phyloP scores from a whole-genome alignment of 164 flowering plant species.

The Amborella trichopoda region DNA sequence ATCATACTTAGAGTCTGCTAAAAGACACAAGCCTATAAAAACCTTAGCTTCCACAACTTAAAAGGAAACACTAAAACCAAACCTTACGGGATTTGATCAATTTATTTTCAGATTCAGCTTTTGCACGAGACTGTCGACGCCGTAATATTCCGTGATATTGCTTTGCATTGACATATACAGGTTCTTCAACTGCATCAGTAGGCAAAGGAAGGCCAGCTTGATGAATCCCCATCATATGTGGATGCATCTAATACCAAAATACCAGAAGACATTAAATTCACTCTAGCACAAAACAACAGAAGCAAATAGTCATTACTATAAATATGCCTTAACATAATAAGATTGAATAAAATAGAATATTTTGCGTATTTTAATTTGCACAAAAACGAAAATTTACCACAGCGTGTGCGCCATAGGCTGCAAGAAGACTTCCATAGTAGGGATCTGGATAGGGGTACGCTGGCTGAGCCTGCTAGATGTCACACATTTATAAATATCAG shows the following conservation, averaged over 20 bases:
- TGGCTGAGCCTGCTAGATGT: conserved; percentile 58
- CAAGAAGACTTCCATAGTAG: conserved; percentile 76
- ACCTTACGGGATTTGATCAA: conserved; percentile 54
- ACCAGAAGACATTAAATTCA: conserved; percentile 1
- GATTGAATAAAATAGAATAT: too few relatives aligned
- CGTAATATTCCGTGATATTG: conserved; percentile 77
- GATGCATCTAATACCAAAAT: conserved; percentile 39
- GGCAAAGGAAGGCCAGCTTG: conserved; percentile 68
- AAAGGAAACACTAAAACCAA: too few relatives aligned
- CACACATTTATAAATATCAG: too few relatives aligned
- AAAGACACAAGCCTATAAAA: too few relatives aligned
- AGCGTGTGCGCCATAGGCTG: conserved; percentile 77
- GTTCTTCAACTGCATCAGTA: conserved; percentile 72
- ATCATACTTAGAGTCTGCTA: too few relatives aligned
- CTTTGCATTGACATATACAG: conserved; percentile 79
- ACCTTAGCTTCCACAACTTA: too few relatives aligned
- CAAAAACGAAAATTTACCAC: conserved; percentile 37
- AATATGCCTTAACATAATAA: neutral
- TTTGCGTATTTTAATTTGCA: neutral
- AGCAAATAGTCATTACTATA: neutral
- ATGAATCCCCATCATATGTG: conserved; percentile 62
- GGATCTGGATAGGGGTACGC: conserved; percentile 88
- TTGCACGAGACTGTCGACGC: conserved; percentile 77
- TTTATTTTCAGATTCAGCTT: conserved; percentile 68
- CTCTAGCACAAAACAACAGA: neutral